Percentiles rank a stretch among this genome's conserved stretches.
phyloP scores from a whole-genome alignment of 805 yeast genomes.

The Starmera dryadoides region DNA sequence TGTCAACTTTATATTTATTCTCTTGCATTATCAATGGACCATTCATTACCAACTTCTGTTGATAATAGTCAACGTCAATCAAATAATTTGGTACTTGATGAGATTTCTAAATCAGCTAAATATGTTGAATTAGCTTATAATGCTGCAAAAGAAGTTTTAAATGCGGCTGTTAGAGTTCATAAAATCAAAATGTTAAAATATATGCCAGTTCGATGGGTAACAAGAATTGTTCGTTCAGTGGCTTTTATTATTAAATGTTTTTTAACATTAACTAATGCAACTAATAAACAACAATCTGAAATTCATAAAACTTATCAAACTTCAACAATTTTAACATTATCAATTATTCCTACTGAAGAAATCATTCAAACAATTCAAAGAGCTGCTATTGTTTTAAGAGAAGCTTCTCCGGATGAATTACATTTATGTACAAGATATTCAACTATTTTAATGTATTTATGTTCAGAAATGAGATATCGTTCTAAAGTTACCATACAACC shows the following conservation, averaged over 20 bases:
- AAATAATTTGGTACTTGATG: slow-evolving; percentile 50
- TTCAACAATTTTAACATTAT: slow-evolving; percentile 42
- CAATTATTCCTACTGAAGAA: slow-evolving; percentile 65
- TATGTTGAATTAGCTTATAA: slow-evolving; percentile 76
- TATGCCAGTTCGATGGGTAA: slow-evolving; percentile 93
- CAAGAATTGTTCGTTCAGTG: slow-evolving; percentile 78
- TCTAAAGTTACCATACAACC: slow-evolving; percentile 22
- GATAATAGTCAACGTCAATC: slow-evolving; percentile 4
- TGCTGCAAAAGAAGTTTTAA: slow-evolving; percentile 75
- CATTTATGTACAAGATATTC: slow-evolving; percentile 79
- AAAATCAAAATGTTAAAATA: slow-evolving; percentile 53
- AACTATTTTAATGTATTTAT: slow-evolving; percentile 66
- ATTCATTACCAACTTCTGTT: slow-evolving; percentile 14
- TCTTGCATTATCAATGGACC: slow-evolving; percentile 57
- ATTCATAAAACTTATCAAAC: slow-evolving; percentile 22
- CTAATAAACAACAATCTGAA: slow-evolving; percentile 5
- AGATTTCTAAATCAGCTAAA: slow-evolving; percentile 62
- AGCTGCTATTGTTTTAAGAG: slow-evolving; percentile 68
- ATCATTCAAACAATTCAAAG: slow-evolving; percentile 58
- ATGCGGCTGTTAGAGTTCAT: slow-evolving; percentile 65
- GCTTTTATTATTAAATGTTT: slow-evolving; percentile 87
- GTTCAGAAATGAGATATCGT: slow-evolving; percentile 62
- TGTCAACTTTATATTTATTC: slow-evolving; percentile 81
- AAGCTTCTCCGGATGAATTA: slow-evolving; percentile 83
- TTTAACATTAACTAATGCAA: slow-evolving; percentile 44